Percentiles rank a stretch among this genome's conserved stretches.
These are phyloP conservation scores for Apiospora pterosperma DNA, from an alignment of 2,329 filamentous ascomycete genomes.

Conservation along the genomic window DNA sequence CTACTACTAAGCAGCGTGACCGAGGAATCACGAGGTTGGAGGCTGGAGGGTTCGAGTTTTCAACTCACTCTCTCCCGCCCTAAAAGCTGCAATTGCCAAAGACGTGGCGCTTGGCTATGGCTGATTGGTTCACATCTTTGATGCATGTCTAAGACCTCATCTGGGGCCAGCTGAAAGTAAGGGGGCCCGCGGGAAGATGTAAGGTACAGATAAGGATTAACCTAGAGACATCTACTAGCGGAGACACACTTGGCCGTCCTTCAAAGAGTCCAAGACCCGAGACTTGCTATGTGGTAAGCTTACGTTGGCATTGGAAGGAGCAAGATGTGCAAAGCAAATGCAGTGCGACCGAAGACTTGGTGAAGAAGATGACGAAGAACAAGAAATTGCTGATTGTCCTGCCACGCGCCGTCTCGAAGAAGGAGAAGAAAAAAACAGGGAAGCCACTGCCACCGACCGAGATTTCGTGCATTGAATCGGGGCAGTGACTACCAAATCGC, in stretches of 20 bases:
- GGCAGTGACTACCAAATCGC: neutral
- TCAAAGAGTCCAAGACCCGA: neutral
- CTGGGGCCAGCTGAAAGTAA: neutral
- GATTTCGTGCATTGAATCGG: slow-evolving; percentile 1
- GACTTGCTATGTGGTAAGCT: neutral
- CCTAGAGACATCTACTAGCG: neutral
- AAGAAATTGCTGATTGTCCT: neutral
- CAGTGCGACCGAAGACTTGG: neutral
- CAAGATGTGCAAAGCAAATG: neutral
- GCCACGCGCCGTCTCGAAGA: neutral
- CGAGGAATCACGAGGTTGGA: no score
- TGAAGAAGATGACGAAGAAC: neutral
- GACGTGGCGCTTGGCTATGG: neutral
- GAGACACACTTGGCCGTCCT: neutral
- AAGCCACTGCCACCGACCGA: neutral
- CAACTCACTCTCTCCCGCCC: no score
- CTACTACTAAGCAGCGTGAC: no score
- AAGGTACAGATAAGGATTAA: neutral
- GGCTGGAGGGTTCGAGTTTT: no score
- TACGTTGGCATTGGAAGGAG: neutral
- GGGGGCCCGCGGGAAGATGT: neutral
- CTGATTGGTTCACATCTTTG: neutral
- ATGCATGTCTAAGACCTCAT: neutral
- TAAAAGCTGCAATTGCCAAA: neutral
- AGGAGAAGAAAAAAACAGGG: neutral